Percentiles rank a stretch among this genome's conserved stretches.
Evolutionary conservation across 305 asterid species (phyloP).

Genomic region (Petunia hybrid): DNA sequence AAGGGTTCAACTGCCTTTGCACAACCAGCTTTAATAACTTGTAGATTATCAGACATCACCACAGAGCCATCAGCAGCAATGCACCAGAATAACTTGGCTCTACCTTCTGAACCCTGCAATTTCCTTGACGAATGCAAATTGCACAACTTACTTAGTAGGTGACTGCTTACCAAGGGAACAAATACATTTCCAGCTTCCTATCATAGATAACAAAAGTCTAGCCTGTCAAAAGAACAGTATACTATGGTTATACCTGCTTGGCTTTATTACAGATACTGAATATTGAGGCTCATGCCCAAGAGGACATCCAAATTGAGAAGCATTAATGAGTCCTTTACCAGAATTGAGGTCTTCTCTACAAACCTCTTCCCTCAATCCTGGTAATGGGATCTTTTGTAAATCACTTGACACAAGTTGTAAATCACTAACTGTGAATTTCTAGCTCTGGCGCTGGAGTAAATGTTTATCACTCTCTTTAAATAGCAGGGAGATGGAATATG

Average conservation of each 20-base stretch:
- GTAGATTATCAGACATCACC: constrained; percentile 73
- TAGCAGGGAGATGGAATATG: constrained; percentile 75
- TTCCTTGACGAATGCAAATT: constrained; percentile 5
- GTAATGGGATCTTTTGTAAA: constrained; percentile 18
- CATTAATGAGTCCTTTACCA: background rate
- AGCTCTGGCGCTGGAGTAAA: constrained; percentile 23
- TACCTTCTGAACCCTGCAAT: constrained; percentile 70
- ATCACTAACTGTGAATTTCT: background rate
- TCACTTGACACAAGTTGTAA: background rate
- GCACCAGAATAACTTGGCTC: constrained; percentile 77
- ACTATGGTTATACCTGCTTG: background rate
- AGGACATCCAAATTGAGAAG: constrained; percentile 20
- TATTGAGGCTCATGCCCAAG: background rate
- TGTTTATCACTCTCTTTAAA: constrained; percentile 37
- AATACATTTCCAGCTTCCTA: constrained; percentile 62
- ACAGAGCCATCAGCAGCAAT: constrained; percentile 80
- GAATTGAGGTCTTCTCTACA: background rate
- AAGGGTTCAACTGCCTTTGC: constrained; percentile 83
- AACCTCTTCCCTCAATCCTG: background rate
- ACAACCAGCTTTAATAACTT: constrained; percentile 70
- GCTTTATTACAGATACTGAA: constrained; percentile 1
- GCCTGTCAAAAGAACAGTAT: constrained; percentile 24
- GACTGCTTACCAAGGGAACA: constrained; percentile 58
- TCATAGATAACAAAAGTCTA: constrained; percentile 75
- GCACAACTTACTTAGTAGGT: background rate